Base-by-base conservation (phyloP, 1,284 basidiomycete genomes). In the Apiotrichum porosum region DNA sequence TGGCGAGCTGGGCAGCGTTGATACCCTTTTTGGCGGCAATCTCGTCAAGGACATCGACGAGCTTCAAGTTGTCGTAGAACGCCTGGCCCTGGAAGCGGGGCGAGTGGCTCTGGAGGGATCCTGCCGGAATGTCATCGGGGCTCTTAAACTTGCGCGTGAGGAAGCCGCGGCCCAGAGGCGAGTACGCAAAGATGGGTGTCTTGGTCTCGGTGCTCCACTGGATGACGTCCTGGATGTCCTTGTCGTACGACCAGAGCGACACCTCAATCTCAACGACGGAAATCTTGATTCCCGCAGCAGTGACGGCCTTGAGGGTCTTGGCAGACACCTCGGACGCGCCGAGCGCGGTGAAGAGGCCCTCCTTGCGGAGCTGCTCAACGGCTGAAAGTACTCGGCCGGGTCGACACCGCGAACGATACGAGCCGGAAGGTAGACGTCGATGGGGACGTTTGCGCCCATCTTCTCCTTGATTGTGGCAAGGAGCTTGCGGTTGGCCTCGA, bases 151-250 rank as follows among this genome's bases (percentile, higher is more conserved):
- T 68, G 9, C 81, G 79, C 0, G 78, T 76, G 13, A 85, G 68
- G 60, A 83, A 77, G 2, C 83, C 83, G 39, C 74, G 71, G 13
- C 80, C 81, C 15, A 83, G 74, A 0, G 81, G 82, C 61, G 77
- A 78, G 60, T 84, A 84, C 24, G 78, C 80, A 8, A 78, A 66
- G 42, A 83, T 74, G 18, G 81, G 71, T 24, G 81, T 72, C 3
- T 74, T 72, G n/a, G 79, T 71, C 47, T 80, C 76, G 28, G 74
- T 70, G 57, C 69, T 73, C 12, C 60, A 69, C 0, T 58, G 51
- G 42, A 72, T 42, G 21, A 71, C 74, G 9, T 71, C 72, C 40
- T 69, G 62, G 36, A 70, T 63, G 49, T 78, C 76, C 17, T 74
- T 61, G 34, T 78, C 78, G 48, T 77, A 76, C 1, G 73, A 67